Base-by-base conservation (phyloP, 352 stramenopile genomes). In the Phytophthora litchii region DNA sequence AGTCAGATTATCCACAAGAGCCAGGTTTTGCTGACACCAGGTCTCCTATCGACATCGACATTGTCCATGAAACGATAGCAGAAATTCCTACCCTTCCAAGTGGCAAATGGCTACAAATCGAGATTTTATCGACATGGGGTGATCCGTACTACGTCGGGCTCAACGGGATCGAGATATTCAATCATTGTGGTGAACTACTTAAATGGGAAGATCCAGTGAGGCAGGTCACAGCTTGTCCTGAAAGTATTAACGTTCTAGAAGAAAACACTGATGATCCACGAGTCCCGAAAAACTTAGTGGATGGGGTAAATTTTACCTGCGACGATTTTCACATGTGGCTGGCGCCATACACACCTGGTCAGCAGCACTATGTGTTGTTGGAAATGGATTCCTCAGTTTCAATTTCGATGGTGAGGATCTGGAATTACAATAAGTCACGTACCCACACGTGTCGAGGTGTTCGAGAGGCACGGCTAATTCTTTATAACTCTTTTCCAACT, bases 361-460 rank as follows among this genome's bases (percentile, higher is more conserved):
- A 78, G 7, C 20, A 69, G 6, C 85, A 96, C 45, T 76, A 74
- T 14, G 70, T 96, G 14, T 35, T 68, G 20, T 37, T 97, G 0
- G 64, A 83, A 40, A 55, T 97, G 23, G 62, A 75, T 5, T 17
- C 54, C 0, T 44, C 13, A 1, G 60, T 70, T 0, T 62, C 71
- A 8, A 31, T 97, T 3, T 91, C 86, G 6, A 95, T 96, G 84
- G 53, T 97, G 1, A 81, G 88, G 13, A 51, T 97, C 14, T 97
- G 91, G 91, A 97, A 97, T 61, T 97, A 97, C 71, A 97, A 97
- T 65, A 97, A 97, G 55, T 94, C 81, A 43, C 73, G 91, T 8
- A 85, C 86, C 1, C 83, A 95, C 25, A 96, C 78, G 12, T 89
- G 70, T 51, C 83, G 89, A 20, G 87, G 83, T 1, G 83, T 84